Conservation (phyloP, 495 filamentous ascomycete genomes). For the Aspergillus avenaceus region DNA sequence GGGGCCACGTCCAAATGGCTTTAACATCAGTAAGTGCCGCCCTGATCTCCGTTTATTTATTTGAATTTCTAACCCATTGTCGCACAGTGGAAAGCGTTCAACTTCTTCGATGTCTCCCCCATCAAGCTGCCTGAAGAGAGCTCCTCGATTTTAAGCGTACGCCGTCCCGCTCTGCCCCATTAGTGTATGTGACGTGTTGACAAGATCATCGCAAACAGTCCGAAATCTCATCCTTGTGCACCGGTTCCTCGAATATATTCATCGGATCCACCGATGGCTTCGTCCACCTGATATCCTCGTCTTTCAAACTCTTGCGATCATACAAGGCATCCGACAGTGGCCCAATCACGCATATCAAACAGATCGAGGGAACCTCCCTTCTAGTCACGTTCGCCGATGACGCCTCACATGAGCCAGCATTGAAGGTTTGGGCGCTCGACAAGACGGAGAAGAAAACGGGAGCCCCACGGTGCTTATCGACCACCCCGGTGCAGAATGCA, state of each 20-base stretch:
- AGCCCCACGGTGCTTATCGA: constrained; percentile 78
- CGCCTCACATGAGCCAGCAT: constrained; percentile 73
- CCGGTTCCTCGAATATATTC: constrained; percentile 88
- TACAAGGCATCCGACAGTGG: constrained; percentile 80
- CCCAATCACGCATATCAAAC: constrained; percentile 90
- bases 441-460: constrained; percentile 93
- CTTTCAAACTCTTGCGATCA: constrained; percentile 80
- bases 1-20: constrained; percentile 41
- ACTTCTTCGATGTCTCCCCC: constrained; percentile 93
- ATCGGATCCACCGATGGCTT: constrained; percentile 78
- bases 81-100: constrained; percentile 92
- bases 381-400: constrained; percentile 88
- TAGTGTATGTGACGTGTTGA: background rate
- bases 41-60: background rate
- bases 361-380: constrained; percentile 81
- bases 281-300: constrained; percentile 78
- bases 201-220: constrained; percentile 40
- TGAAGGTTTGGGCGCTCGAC: constrained; percentile 96
- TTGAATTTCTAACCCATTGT: constrained; percentile 5
- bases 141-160: constrained; percentile 58
- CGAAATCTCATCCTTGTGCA: constrained; percentile 65
- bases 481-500: constrained; percentile 81
- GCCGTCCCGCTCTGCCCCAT: constrained; percentile 8
- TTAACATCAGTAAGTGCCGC: constrained; percentile 40
- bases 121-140: constrained; percentile 75